Evolutionary conservation across 768 basidiomycete genomes (phyloP), one percentile per base, ranked within the genome.

Genomic region (Cystofilobasidium bisporidii): DNA sequence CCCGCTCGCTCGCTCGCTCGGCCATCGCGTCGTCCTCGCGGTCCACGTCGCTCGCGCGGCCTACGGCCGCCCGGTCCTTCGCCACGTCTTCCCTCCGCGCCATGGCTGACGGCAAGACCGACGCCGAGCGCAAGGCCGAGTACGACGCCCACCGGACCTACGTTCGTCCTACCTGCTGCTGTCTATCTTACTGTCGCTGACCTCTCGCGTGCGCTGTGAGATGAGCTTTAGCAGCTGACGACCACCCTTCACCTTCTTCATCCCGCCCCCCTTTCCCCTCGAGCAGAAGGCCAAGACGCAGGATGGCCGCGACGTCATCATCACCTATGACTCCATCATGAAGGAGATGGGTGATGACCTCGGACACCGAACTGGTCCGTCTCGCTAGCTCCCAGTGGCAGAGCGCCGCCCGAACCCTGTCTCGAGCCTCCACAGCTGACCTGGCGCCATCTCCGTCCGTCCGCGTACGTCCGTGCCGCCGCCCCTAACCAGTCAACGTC

Each of bases 401-500:
- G n/a, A n/a, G n/a, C n/a, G n/a, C n/a, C n/a, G n/a, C n/a, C n/a
- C n/a, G n/a, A n/a, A n/a, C n/a, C n/a, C n/a, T n/a, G n/a, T n/a
- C n/a, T n/a, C n/a, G n/a, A n/a, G n/a, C n/a, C n/a, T n/a, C n/a
- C n/a, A n/a, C n/a, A n/a, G n/a, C n/a, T n/a, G n/a, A n/a, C n/a
- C n/a, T n/a, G n/a, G n/a, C n/a, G n/a, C n/a, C n/a, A n/a, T n/a
- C n/a, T n/a, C n/a, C n/a, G n/a, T n/a, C n/a, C n/a, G n/a, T n/a
- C n/a, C n/a, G n/a, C n/a, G n/a, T n/a, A n/a, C n/a, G n/a, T n/a
- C n/a, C n/a, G n/a, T n/a, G n/a, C n/a, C n/a, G n/a, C n/a, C n/a
- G n/a, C n/a, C n/a, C n/a, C n/a, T n/a, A n/a, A n/a, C 70, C 15
- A 74, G 77, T 43, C 71, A 73, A 32, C 75, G 75, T 56, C 75